Evolutionary conservation across 345 rosid species (phyloP), one percentile per base, ranked within the genome.

Genomic region (Anastatica hierochuntica): DNA sequence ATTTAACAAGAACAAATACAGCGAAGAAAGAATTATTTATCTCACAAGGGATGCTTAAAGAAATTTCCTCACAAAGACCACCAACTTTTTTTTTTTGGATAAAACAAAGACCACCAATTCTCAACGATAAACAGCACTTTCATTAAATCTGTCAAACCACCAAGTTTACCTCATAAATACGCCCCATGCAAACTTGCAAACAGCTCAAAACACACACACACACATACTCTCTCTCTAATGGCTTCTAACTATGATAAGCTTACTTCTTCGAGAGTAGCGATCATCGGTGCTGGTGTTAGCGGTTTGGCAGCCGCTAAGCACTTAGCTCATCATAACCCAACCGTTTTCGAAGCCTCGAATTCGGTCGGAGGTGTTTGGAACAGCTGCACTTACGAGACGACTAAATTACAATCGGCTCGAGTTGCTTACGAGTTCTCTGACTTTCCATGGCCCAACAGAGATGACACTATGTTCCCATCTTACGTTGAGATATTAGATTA

Each of bases 351-450:
- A 80, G 90, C 94, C 43, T 70, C 76, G 10, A 82, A 75, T 56
- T 80, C 79, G 1, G 47, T 90, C 12, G 97, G 97, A 36, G 97
- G 97, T 10, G 88, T 90, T n/a, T 86, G 97, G 97, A 80, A 61
- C 45, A 79, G 77, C 40, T 86, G 96, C 60, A 76, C 87, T 35
- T 90, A 78, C 59, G 36, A 43, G 8, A 83, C 97, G 0, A 90
- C 97, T 30, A 86, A 79, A 46, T 86, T 90, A 45, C 97, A 90
- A 49, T 82, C 95, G 16, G 42, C 71, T 23, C 85, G 92, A 49
- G 48, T 38, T 8, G 81, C 70, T 60, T 90, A 86, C 27, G 94
- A 90, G 73, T 90, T 86, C 76, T 65, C 88, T n/a, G 97, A 90
- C 49, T 84, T 82, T 36, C 87, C 79, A 2, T 90, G 97, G 97